phyloP scores from a whole-genome alignment of 2,329 filamentous ascomycete species.

The Calonectria hongkongensis region DNA sequence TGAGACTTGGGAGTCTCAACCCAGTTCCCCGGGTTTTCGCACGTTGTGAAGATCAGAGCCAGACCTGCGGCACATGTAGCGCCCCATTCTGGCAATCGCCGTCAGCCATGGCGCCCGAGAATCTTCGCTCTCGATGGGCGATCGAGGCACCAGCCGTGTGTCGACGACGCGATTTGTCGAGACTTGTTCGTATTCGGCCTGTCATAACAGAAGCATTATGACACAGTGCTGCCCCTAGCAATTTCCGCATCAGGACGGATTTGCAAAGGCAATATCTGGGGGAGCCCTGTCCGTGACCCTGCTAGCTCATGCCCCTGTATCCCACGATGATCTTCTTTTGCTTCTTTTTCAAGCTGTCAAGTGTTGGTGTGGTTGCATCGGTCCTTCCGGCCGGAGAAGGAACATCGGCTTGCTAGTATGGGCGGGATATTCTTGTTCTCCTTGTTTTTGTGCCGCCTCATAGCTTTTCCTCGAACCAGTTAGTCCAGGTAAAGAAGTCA shows the following conservation, averaged over 20 bases:
- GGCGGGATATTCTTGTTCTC: not conserved
- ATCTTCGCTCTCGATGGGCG: too few species aligned
- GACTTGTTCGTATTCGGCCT: not conserved
- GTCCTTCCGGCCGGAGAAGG: not conserved
- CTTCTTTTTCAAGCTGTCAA: not conserved
- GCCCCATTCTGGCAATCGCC: too few species aligned
- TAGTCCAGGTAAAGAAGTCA: not conserved
- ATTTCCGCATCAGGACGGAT: not conserved
- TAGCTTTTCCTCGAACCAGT: not conserved
- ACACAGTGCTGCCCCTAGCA: not conserved
- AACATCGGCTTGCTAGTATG: too few species aligned
- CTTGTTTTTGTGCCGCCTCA: too few species aligned
- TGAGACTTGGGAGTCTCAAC: not conserved
- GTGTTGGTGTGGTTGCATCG: slow-evolving; percentile 1
- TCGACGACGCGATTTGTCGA: not conserved
- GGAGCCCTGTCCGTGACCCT: not conserved
- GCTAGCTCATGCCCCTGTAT: not conserved
- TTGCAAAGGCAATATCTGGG: not conserved
- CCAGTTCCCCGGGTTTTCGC: not conserved
- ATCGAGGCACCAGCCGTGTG: too few species aligned
- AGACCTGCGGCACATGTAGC: too few species aligned
- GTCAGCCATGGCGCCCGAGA: too few species aligned
- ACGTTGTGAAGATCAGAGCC: not conserved
- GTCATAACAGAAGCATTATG: not conserved
- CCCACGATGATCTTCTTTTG: not conserved